Evolutionary conservation across 1,139 yeast species (phyloP).

Genomic region (Taphrina pruni): DNA sequence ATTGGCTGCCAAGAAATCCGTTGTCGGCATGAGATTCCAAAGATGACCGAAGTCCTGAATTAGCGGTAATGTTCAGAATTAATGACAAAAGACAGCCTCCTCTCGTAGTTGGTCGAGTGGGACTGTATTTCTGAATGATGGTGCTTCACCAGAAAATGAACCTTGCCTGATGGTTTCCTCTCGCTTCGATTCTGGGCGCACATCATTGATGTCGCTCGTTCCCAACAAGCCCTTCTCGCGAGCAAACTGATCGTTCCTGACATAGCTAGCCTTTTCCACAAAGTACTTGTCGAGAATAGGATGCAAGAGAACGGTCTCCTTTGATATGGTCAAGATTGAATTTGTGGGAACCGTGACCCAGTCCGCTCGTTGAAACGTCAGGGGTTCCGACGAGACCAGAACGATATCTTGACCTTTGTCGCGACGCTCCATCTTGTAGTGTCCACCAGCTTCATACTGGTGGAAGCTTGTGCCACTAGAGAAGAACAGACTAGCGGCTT

Average conservation of each 20-base stretch:
- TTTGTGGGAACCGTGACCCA: slow-evolving; percentile 98
- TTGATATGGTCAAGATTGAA: slow-evolving; percentile 79
- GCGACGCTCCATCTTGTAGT: slow-evolving; percentile 89
- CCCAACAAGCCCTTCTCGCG: slow-evolving; percentile 27
- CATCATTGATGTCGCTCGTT: slow-evolving; percentile 16
- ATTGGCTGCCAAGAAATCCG: neutral
- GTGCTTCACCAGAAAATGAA: slow-evolving; percentile 5
- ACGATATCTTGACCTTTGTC: slow-evolving; percentile 92
- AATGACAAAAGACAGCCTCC: slow-evolving; percentile 8
- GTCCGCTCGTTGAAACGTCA: slow-evolving; percentile 94
- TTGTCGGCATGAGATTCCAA: neutral
- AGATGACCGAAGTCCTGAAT: neutral
- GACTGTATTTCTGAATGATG: slow-evolving; percentile 7
- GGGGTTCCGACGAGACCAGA: slow-evolving; percentile 95
- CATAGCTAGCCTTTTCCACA: slow-evolving; percentile 30
- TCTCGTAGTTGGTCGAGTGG: slow-evolving; percentile 9
- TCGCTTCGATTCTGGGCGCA: slow-evolving; percentile 21
- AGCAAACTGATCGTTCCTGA: slow-evolving; percentile 24
- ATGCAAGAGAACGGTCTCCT: slow-evolving; percentile 84
- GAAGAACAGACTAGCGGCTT: slow-evolving; percentile 94
- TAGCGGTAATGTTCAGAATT: neutral
- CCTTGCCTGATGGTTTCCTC: slow-evolving; percentile 17
- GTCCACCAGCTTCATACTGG: slow-evolving; percentile 82
- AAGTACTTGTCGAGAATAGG: slow-evolving; percentile 60
- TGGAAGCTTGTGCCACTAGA: slow-evolving; percentile 83